These are phyloP conservation scores for Herpetospermum pedunculosum DNA, from an alignment of 306 rosid species.

Conservation along the genomic window DNA sequence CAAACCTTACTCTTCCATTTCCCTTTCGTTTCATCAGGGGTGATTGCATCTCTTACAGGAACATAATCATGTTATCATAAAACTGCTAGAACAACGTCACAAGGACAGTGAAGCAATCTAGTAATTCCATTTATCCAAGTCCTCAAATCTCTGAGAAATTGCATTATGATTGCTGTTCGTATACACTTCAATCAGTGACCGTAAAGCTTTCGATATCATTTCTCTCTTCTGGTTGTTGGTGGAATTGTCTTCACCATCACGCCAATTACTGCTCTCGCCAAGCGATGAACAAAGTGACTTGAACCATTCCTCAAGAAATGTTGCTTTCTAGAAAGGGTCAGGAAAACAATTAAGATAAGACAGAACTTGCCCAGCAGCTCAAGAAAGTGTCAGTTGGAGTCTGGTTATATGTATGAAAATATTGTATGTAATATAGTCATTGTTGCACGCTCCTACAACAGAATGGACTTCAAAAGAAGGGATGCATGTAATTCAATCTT, in stretches of 20 bases:
- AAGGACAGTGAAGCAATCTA: not conserved
- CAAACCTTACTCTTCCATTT: not conserved
- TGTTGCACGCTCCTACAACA: not conserved
- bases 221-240: conserved; percentile 42
- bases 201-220: conserved; percentile 52
- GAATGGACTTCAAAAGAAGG: not conserved
- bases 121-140: conserved; percentile 27
- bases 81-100: not conserved
- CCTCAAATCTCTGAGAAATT: conserved; percentile 48
- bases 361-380: not conserved
- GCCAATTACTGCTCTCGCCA: conserved; percentile 21
- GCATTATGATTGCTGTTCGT: conserved; percentile 32
- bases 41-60: not conserved
- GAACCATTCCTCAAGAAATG: conserved; percentile 73
- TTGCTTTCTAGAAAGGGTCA: conserved; percentile 41
- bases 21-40: not conserved
- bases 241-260: conserved; percentile 31
- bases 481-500: not conserved
- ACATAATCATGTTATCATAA: not conserved
- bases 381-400: not conserved
- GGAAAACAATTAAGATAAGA: not conserved
- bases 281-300: conserved; percentile 38
- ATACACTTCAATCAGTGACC: conserved; percentile 52
- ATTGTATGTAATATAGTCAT: not conserved
- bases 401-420: not conserved